Evolutionary conservation across 768 basidiomycete species (phyloP).

Genomic region (Tylopilus balloui): DNA sequence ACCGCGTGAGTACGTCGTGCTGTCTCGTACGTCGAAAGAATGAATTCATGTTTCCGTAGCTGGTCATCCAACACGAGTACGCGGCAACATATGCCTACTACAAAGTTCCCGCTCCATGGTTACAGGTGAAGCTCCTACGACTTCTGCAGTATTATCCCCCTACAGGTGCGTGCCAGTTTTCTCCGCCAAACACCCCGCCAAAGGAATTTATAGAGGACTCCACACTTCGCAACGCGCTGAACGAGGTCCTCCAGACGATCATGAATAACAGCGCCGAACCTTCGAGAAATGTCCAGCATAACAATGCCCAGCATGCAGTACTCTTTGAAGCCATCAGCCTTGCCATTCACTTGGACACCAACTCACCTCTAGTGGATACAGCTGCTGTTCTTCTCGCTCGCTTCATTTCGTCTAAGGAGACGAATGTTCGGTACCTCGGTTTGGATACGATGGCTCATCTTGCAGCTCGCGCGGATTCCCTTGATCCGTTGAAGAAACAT

Average conservation of each 20-base stretch:
- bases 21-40: not conserved
- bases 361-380: constrained; percentile 79
- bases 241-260: constrained; percentile 81
- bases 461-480: constrained; percentile 86
- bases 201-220: constrained; percentile 63
- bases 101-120: constrained; percentile 95
- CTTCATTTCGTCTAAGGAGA: constrained; percentile 97
- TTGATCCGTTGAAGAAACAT: constrained; percentile 91
- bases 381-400: constrained; percentile 89
- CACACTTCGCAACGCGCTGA: constrained; percentile 68
- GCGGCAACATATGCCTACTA: constrained; percentile 91
- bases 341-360: constrained; percentile 92
- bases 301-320: constrained; percentile 97
- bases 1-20: constrained; percentile 50
- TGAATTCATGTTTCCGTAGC: constrained; percentile 39
- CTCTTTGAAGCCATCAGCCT: constrained; percentile 96
- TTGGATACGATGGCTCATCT: constrained; percentile 98
- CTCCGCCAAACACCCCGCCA: constrained; percentile 4
- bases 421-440: constrained; percentile 96
- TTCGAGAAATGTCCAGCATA: constrained; percentile 93
- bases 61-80: constrained; percentile 90
- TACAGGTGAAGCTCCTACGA: constrained; percentile 92
- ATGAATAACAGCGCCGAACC: constrained; percentile 91
- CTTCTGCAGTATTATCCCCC: constrained; percentile 95
- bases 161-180: constrained; percentile 55